phyloP scores from a whole-genome alignment of 2,329 filamentous ascomycete genomes.

The Elsinoe australis region DNA sequence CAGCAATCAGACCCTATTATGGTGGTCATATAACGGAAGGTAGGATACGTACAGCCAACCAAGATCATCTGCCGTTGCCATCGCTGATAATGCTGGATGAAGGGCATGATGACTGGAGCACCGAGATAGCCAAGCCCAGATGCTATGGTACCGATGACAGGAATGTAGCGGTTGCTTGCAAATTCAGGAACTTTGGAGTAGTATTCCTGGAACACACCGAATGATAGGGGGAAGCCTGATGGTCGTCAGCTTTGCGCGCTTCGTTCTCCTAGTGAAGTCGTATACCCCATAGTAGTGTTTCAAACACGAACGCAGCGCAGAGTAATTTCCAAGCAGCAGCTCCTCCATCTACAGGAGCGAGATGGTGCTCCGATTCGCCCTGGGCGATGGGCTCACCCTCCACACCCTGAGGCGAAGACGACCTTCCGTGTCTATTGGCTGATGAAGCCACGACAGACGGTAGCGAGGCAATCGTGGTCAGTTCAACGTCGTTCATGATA shows the following conservation, averaged over 20 bases:
- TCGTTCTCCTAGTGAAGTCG: slow-evolving; percentile 21
- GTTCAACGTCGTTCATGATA: too few relatives aligned
- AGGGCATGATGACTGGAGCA: slow-evolving; percentile 42
- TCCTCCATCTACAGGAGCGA: slow-evolving; percentile 23
- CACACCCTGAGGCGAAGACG: too few relatives aligned
- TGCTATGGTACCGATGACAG: slow-evolving; percentile 57
- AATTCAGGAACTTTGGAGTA: slow-evolving; percentile 57
- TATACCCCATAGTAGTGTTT: slow-evolving; percentile 47
- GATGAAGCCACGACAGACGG: too few relatives aligned
- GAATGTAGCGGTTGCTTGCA: slow-evolving; percentile 44
- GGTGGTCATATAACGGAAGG: not conserved
- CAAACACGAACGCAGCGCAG: slow-evolving; percentile 39
- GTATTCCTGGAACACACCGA: slow-evolving; percentile 64
- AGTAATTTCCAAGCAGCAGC: slow-evolving; percentile 24
- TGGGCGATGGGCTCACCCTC: too few relatives aligned
- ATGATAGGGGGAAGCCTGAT: slow-evolving; percentile 59
- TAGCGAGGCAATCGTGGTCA: too few relatives aligned
- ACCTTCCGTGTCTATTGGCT: too few relatives aligned
- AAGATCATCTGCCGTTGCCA: slow-evolving; percentile 41
- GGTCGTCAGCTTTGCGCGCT: not conserved
- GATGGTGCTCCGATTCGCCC: slow-evolving; percentile 18
- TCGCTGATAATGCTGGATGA: slow-evolving; percentile 35
- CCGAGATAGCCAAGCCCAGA: slow-evolving; percentile 51
- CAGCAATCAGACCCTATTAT: too few relatives aligned
- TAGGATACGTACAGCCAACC: slow-evolving; percentile 31